phyloP scores from a whole-genome alignment of 768 basidiomycete genomes.

The Boletus sp. region DNA sequence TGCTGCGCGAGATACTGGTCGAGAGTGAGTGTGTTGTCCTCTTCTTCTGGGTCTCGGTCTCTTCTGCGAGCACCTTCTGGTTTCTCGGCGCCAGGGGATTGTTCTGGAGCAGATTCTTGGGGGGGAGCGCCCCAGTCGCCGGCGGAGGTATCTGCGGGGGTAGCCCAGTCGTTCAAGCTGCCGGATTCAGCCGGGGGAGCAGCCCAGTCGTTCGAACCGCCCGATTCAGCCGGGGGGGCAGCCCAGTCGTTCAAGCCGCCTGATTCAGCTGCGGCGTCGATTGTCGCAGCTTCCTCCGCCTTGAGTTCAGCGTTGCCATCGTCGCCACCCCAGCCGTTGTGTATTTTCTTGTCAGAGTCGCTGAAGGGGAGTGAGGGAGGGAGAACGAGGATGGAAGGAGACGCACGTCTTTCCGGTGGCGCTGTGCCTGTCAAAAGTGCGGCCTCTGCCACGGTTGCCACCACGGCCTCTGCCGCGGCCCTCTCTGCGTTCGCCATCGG shows the following conservation, averaged over 20 bases:
- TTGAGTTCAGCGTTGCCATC: conserved; percentile 82
- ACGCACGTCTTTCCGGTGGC: conserved; percentile 79
- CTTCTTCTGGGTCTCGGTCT: conserved; percentile 72
- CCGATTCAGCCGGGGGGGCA: conserved; percentile 38
- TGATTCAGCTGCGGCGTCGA: conserved; percentile 62
- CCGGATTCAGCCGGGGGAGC: conserved; percentile 37
- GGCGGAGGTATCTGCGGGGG: conserved; percentile 27
- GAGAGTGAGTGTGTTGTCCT: conserved; percentile 90
- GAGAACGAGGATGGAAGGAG: not conserved
- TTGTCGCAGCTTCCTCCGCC: conserved; percentile 69
- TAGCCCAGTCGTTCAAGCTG: conserved; percentile 37
- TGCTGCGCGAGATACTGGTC: conserved; percentile 90
- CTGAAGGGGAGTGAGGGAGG: conserved; percentile 37
- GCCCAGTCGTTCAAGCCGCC: conserved; percentile 37
- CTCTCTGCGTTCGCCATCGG: conserved; percentile 45
- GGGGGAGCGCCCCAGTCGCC: conserved; percentile 38
- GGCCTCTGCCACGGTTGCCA: conserved; percentile 56
- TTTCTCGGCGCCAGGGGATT: conserved; percentile 36
- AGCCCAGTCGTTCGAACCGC: conserved; percentile 37
- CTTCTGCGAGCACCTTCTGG: conserved; percentile 39
- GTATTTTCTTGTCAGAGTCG: conserved; percentile 93
- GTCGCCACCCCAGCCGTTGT: conserved; percentile 94
- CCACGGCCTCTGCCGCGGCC: conserved; percentile 43
- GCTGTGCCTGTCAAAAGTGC: conserved; percentile 83
- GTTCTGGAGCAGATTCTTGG: conserved; percentile 25